Evolutionary conservation across 768 basidiomycete species (phyloP), one percentile per base, ranked within the genome.

Genomic region (Rhodotorula kratochvilovae): DNA sequence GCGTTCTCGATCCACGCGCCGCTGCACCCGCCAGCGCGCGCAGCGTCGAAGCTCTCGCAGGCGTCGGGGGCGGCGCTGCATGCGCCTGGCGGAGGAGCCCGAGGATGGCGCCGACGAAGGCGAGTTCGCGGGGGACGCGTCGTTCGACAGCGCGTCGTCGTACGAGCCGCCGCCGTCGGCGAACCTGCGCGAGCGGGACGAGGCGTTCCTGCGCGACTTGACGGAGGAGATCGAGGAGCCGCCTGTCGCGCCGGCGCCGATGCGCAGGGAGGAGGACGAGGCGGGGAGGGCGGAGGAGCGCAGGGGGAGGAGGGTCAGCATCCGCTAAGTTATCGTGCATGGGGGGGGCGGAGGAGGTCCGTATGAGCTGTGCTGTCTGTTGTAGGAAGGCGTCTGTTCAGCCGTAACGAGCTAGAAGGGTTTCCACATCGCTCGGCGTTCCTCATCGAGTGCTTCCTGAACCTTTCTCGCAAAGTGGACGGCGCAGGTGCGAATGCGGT

Each of bases 161-260:
- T 17, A 17, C 19, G n/a, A 3, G 17, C 15, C 39, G 43, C 17
- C 19, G 43, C 3, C 21, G 7, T 12, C 51, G 54, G 33, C 54
- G 12, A 23, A 60, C 35, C 54, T 68, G 33, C 35, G 36, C n/a
- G 25, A 54, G 67, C 17, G 17, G 12, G 67, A 68, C 39, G 67
- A 56, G 43, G 61, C 54, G n/a, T 68, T 68, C 61, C 19, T 68
- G 29, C 12, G 45, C 8, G 67, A 68, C 58, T 36, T 68, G 48
- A 68, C 61, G 45, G 61, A 11, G 8, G 36, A 39, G 25, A 25
- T 42, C 55, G 55, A 35, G 23, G 53, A 54, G 6, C 8, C 12
- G n/a, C 13, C 51, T 17, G 2, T 50, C 23, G 23, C 23, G 25
- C 27, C 17, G 29, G 17, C 53, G 29, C 53, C 27, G 4, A 25